Percentiles rank a stretch among this genome's conserved stretches.
These are phyloP conservation scores for Castanea mollissima DNA, from an alignment of 306 rosid species.

Conservation along the genomic window DNA sequence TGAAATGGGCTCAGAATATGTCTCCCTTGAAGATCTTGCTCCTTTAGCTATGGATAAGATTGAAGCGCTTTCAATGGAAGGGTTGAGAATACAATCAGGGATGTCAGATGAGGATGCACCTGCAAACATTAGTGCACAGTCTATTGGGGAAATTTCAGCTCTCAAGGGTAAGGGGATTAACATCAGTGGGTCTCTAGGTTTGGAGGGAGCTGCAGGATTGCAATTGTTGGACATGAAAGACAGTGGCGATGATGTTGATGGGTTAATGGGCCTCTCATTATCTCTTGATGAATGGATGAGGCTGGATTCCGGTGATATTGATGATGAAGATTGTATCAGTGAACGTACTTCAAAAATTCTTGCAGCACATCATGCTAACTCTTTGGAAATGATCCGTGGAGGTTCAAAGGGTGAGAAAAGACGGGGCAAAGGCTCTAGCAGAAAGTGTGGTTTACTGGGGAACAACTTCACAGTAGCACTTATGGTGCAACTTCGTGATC, in stretches of 20 bases:
- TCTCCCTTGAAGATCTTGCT: conserved; percentile 87
- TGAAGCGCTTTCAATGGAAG: conserved; percentile 89
- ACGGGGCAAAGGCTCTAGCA: conserved; percentile 48
- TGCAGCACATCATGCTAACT: conserved; percentile 87
- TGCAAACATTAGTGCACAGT: conserved; percentile 61
- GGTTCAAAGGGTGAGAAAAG: conserved; percentile 58
- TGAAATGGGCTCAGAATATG: conserved; percentile 50
- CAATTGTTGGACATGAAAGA: conserved; percentile 65
- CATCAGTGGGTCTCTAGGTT: conserved; percentile 49
- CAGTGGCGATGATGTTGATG: conserved; percentile 50
- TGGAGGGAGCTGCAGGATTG: conserved; percentile 85
- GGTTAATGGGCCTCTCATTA: conserved; percentile 73
- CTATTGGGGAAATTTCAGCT: conserved; percentile 56
- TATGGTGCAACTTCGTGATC: conserved; percentile 94
- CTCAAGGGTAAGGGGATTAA: conserved; percentile 57
- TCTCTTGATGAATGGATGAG: conserved; percentile 94
- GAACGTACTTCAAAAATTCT: conserved; percentile 79
- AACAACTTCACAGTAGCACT: conserved; percentile 82
- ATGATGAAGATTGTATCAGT: conserved; percentile 70
- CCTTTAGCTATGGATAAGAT: conserved; percentile 86
- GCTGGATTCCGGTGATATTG: conserved; percentile 86
- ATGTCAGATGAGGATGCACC: conserved; percentile 77
- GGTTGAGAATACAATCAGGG: conserved; percentile 91
- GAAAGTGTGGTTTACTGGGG: conserved; percentile 75
- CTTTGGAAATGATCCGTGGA: conserved; percentile 54